Base-by-base conservation (phyloP, 768 basidiomycete species). In the Tulasnella sp. region DNA sequence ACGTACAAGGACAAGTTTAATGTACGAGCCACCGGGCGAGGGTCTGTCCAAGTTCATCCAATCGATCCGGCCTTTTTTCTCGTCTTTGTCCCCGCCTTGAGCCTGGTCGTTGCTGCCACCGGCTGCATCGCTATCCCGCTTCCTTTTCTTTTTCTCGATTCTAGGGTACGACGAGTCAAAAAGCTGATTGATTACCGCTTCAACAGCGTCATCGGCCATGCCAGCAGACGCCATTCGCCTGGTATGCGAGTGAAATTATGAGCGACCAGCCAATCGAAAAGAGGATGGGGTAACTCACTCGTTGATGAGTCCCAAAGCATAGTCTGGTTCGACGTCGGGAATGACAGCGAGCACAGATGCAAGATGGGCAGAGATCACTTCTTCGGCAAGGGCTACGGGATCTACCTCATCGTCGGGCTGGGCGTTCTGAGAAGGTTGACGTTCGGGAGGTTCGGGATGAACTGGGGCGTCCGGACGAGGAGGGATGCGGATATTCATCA, bases 291-390 rank as follows among this genome's bases (percentile, higher is more conserved):
- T 1, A 19, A 67, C 40, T n/a, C 84, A 80, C 59, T 82, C 77
- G 41, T 82, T 79, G 36, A 90, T 77, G 37, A 90, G 85, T 1
- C 77, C 74, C 29, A 82, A 77, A 14, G 84, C 84, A 75, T 91
- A 83, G 2, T 82, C 80, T 0, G 88, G 86, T 26, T 84, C 82
- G 29, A 91, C 88, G 75, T 91, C 89, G 0, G 91, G 91, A 14
- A 91, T 78, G 62, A 92, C 84, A 76, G 66, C 71, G 2, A 75
- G 62, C 34, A 75, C 72, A 34, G 68, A 39, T 11, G 74, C 74
- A 36, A 75, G 62, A 72, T 65, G 39, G 14, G 44, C n/a, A 9
- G 62, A 36, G 19, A n/a, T 35, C 2, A 39, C 34, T 19, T 72
- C 71, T 65, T 63, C 71, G n/a, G 42, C 36, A 12, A 5, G 16